A percentile compares a stretch with the other conserved stretches of the same genome.
Evolutionary conservation across 2,329 filamentous ascomycete species (phyloP).

Genomic region (Paecilomyces sp.): DNA sequence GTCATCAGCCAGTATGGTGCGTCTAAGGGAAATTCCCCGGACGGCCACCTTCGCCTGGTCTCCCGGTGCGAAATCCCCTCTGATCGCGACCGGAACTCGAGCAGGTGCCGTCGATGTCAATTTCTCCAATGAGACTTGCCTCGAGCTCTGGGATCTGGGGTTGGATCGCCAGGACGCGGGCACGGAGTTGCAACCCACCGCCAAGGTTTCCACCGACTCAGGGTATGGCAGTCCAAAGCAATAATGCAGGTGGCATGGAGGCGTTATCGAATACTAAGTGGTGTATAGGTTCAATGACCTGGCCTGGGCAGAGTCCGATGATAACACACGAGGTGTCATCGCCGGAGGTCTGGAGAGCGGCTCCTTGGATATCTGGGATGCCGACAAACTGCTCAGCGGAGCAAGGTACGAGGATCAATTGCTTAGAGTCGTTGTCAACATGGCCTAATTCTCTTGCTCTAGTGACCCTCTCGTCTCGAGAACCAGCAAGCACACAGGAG

Average conservation of each 20-base stretch:
- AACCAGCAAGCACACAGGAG: conserved; percentile 81
- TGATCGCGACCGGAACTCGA: conserved; percentile 87
- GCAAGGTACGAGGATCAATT: conserved; percentile 35
- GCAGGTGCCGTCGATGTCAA: conserved; percentile 93
- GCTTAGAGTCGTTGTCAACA: neutral
- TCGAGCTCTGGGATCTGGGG: conserved; percentile 92
- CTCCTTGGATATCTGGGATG: conserved; percentile 88
- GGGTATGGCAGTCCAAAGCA: conserved; percentile 51
- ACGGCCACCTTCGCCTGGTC: conserved; percentile 98
- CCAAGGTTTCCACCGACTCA: conserved; percentile 78
- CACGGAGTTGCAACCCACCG: conserved; percentile 77
- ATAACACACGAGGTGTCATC: conserved; percentile 79
- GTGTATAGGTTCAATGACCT: conserved; percentile 82
- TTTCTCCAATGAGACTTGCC: conserved; percentile 93
- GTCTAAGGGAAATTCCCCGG: conserved; percentile 89
- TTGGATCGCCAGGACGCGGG: conserved; percentile 69
- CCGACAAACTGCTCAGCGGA: conserved; percentile 55
- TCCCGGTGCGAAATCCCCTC: conserved; percentile 66
- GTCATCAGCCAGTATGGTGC: conserved; percentile 63
- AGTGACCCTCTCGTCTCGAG: conserved; percentile 76
- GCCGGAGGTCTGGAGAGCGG: conserved; percentile 94
- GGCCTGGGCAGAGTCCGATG: conserved; percentile 80
- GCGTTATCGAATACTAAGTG: conserved; percentile 14
- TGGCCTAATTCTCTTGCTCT: conserved; percentile 5
- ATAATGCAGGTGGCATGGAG: neutral